Base-by-base conservation (phyloP, 2,329 filamentous ascomycete genomes). In the Magnaporthiopsis rhizophila region DNA sequence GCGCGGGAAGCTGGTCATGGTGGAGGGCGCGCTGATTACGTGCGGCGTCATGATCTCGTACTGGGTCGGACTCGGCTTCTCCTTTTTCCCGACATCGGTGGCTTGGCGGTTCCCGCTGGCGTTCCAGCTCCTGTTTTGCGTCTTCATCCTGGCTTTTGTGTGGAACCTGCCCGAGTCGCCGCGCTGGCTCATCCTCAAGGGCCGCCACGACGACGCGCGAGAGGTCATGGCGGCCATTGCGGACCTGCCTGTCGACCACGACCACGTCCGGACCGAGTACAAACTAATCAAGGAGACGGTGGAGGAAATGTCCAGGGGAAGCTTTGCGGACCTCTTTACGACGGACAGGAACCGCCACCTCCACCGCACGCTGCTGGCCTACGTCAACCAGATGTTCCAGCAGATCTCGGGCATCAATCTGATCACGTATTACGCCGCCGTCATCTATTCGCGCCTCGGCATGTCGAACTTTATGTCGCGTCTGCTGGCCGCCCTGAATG, bases 51-150 rank as follows among this genome's bases (percentile, higher is more conserved):
- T 81, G 70, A 76, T 86, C 28, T 81, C 79, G 4, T 86, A 86
- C 72, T 87, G 85, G 85, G 77, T 87, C 60, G 83, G 86, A 67
- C 81, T 85, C 58, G 84, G 83, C 26, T 77, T 85, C 67, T 82
- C 80, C 3, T 85, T 83, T 67, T 77, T 80, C 4, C 80, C 76
- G 1, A 77, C 77, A 60, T 79, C 78, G 13, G 77, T 83, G 30
- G 74, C 79, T 0, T 85, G 86, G 86, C 78, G 86, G 2, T 87
- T 88, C 70, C 86, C 86, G 0, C 76, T 88, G 24, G 81, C 80
- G 2, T 82, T 85, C 70, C 81, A 84, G 68, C 79, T 86, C 34
- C 68, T 82, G 30, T 88, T 88, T 70, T 84, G 84, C 34, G 15
- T 87, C 9, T 79, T 87, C 66, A 85, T 88, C 60, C 73, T 88